These are phyloP conservation scores for Pseudogymnoascus sp. DNA, from an alignment of 2,329 filamentous ascomycete species.

Conservation along the genomic window DNA sequence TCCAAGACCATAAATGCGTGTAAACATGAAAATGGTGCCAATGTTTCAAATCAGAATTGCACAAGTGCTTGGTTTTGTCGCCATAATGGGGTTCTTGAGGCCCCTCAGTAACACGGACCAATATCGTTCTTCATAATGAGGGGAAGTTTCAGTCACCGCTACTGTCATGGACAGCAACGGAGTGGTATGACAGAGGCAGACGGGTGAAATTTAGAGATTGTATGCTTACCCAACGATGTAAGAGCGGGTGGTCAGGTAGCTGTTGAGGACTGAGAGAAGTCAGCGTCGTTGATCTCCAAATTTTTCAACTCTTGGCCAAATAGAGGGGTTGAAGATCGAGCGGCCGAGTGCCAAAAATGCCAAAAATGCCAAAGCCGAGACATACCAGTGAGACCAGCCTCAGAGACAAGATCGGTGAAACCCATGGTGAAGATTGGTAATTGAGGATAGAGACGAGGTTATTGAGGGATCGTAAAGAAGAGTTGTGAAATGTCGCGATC, in stretches of 20 bases:
- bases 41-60: conserved; percentile 59
- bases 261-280: conserved; percentile 54
- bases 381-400: conserved; percentile 52
- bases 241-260: conserved; percentile 65
- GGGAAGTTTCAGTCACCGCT: conserved; percentile 13
- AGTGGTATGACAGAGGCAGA: conserved; percentile 19
- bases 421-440: conserved; percentile 42
- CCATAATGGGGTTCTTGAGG: conserved; percentile 85
- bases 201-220: conserved; percentile 16
- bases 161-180: conserved; percentile 7
- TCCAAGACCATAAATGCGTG: conserved; percentile 15
- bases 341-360: conserved; percentile 9
- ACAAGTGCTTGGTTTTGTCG: conserved; percentile 65
- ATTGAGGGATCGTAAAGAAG: conserved; percentile 4
- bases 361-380: conserved; percentile 23
- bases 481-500: conserved; percentile 6
- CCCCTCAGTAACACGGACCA: conserved; percentile 96
- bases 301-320: conserved; percentile 9
- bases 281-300: conserved; percentile 18
- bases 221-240: conserved; percentile 73
- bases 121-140: conserved; percentile 69
- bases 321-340: conserved; percentile 11
- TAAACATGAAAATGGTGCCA: conserved; percentile 17
- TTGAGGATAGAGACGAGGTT: conserved; percentile 2
- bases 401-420: conserved; percentile 60